Evolutionary conservation across 352 stramenopile species (phyloP), one percentile per base, ranked within the genome.

Genomic region (Phytophthora hibernalis): DNA sequence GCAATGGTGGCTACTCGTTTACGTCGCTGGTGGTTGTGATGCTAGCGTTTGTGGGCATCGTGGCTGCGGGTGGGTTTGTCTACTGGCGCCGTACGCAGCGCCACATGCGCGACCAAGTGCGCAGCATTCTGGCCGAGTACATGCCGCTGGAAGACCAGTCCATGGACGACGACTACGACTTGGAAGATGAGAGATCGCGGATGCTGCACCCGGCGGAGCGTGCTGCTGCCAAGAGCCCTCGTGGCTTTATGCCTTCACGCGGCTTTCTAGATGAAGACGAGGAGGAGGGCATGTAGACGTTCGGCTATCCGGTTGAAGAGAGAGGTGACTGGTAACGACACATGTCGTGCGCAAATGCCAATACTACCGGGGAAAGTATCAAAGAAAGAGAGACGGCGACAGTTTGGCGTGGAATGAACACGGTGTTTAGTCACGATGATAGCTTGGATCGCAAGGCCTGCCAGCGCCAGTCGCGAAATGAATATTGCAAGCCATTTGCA

Each of bases 121-220:
- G 92, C 62, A 97, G 93, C 47, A 99, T 99, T 57, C 71, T 99
- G 62, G 94, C 96, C 18, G 95, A 99, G 78, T 99, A 99, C 80
- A 98, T 99, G 95, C 96, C 96, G 42, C 69, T 98, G 21, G 93
- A 98, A 62, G 90, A 97, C 64, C 86, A 95, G 61, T 74, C 88
- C 11, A 59, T 92, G 65, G 82, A 91, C 37, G 85, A 90, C 30
- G 70, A 85, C 6, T 86, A 92, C 48, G 73, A 85, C 55, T 78
- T 86, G 60, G 80, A 85, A 58, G 70, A 85, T 30, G 72, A 82
- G 53, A 77, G 54, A 24, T 72, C 70, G 35, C 77, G 64, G 15
- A 75, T 78, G 65, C 74, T 93, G 59, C 87, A 96, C 64, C 87
- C 87, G 1, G 87, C 85, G 16, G 76, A 77, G 13, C 69, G 79